Evolutionary conservation across 257 asterid species (phyloP), one percentile per base, ranked within the genome.

Genomic region (Penstemon davidsonii): DNA sequence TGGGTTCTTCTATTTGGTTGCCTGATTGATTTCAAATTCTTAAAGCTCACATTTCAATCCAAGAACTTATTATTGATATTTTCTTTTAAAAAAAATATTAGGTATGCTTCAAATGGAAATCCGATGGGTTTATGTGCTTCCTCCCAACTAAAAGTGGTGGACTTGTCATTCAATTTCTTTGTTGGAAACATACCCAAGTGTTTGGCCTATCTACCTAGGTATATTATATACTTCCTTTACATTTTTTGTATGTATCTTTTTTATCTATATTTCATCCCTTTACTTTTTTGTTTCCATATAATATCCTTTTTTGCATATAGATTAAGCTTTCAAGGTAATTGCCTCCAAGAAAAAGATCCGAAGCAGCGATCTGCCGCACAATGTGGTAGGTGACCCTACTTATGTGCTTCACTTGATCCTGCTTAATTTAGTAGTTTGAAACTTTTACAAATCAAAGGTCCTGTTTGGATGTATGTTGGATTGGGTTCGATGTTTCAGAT

Each of bases 81-180:
- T 46, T 39, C 37, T 62, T 67, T 15, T 15, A 15, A 40, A 46
- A 38, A 73, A 55, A 18, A 15, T 66, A 41, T 63, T 73, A 86
- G 93, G 84, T 37, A 73, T 73, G 71, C 81, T 51, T 82, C 92
- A 45, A 78, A 77, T 63, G 78, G 74, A 15, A 70, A 68, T 44
- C 75, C 74, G 38, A 49, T 50, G 37, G 95, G 92, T 2, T 75
- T 89, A 59, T 92, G 98, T 64, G 80, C 70, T 70, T 76, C 81
- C 68, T 83, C 96, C 73, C 86, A 84, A 62, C 84, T 92, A 72
- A 87, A 80, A 82, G 78, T 79, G 41, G 96, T 84, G 5, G 96
- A 92, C 78, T 84, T 92, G 70, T 92, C 98, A 10, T 89, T 60
- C 80, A 92, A 92, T 67, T 92, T 86, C 75, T 85, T 92, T 60